phyloP scores from a whole-genome alignment of 2,329 filamentous ascomycete species.

The Colletotrichum cereale region DNA sequence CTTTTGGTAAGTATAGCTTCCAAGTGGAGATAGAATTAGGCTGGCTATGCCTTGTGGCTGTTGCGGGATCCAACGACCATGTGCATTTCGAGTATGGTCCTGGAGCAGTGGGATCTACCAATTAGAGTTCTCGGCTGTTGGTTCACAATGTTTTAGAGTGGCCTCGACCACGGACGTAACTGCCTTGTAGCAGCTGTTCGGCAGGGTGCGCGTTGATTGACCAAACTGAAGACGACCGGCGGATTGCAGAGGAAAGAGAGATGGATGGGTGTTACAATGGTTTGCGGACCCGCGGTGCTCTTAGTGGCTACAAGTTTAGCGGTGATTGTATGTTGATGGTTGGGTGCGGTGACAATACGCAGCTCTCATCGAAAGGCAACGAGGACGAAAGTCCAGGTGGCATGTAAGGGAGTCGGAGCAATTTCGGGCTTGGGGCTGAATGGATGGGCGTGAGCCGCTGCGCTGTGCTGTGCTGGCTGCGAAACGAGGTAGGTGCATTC shows the following conservation, averaged over 20 bases:
- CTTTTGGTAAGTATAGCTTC: slow-evolving; percentile 47
- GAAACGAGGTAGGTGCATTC: background rate
- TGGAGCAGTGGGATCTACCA: background rate
- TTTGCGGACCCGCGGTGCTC: background rate
- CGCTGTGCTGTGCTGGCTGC: background rate
- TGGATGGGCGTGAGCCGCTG: background rate
- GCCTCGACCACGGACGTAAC: background rate
- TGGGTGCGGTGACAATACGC: background rate
- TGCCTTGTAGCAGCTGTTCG: background rate
- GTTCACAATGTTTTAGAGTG: background rate
- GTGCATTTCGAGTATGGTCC: slow-evolving; percentile 24
- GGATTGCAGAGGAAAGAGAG: background rate
- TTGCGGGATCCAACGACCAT: slow-evolving; percentile 16
- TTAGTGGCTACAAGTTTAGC: background rate
- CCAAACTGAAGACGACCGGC: background rate
- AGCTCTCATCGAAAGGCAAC: background rate
- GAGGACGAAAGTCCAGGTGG: slow-evolving; percentile 10
- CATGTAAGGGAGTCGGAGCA: slow-evolving; percentile 34
- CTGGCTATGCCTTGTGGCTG: slow-evolving; percentile 30
- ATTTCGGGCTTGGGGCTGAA: slow-evolving; percentile 12
- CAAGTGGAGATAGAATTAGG: slow-evolving; percentile 22
- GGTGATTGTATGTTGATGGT: background rate
- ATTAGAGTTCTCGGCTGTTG: background rate
- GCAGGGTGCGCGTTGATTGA: background rate
- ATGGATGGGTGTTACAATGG: background rate